A percentile compares a stretch with the other conserved stretches of the same genome.
phyloP scores from a whole-genome alignment of 164 flowering plant species.

The Buxus sempervirens region DNA sequence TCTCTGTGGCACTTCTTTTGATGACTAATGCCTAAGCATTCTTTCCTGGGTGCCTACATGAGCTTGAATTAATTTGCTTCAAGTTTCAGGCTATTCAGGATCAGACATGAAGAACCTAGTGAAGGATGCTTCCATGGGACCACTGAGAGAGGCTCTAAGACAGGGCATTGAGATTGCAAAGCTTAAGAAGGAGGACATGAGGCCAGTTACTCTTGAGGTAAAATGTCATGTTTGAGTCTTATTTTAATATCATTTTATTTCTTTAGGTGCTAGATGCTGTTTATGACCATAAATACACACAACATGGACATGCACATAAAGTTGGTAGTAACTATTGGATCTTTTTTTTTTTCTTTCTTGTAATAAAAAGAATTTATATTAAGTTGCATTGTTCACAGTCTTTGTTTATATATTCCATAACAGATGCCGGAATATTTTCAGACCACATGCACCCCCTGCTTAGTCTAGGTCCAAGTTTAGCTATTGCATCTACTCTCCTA shows the following conservation, averaged over 20 bases:
- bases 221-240: not conserved
- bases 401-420: too few species aligned
- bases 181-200: slow-evolving; percentile 83
- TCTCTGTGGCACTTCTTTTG: not conserved
- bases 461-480: too few species aligned
- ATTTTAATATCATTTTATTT: too few species aligned
- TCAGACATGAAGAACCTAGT: slow-evolving; percentile 99
- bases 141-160: slow-evolving; percentile 79
- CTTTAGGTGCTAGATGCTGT: too few species aligned
- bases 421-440: too few species aligned
- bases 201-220: slow-evolving; percentile 82
- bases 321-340: not conserved
- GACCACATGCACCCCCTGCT: too few species aligned
- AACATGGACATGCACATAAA: not conserved
- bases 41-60: not conserved
- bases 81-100: slow-evolving; percentile 79
- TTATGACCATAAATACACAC: too few species aligned
- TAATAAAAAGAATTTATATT: too few species aligned
- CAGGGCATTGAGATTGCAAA: slow-evolving; percentile 83
- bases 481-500: too few species aligned
- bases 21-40: not conserved
- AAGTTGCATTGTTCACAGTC: too few species aligned
- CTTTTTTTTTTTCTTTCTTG: too few species aligned
- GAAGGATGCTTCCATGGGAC: slow-evolving; percentile 99
- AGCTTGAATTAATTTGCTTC: not conserved